Base-by-base conservation (phyloP, 768 basidiomycete genomes). In the Phanerodontia chrysosporium region DNA sequence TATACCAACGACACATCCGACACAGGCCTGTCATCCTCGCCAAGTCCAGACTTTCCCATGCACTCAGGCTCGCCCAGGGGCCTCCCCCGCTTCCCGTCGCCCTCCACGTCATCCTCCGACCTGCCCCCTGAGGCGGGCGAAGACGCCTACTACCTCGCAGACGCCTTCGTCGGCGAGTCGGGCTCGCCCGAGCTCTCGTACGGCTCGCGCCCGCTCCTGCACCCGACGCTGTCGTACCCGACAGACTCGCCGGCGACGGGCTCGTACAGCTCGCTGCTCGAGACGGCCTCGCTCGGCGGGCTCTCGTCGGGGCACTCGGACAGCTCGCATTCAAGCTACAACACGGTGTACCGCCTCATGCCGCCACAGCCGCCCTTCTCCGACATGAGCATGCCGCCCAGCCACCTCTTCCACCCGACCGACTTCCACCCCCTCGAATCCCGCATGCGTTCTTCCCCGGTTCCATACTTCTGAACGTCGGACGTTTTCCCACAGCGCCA, bases 371-470 rank as follows among this genome's bases (percentile, higher is more conserved):
- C 53, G 25, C 22, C 59, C 8, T 45, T 51, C 27, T 36, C 53
- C 0, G 59, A 60, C 53, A 60, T 56, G 27, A 29, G 35, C 5
- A 44, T 55, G 25, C 53, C 59, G 9, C 32, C 59, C 30, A 18
- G 46, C 22, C 32, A 27, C 35, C 25, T 60, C n/a, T 55, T 55
- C 24, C 30, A 44, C 21, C 28, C 28, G 21, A 18, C 53, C 28
- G 46, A 60, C 30, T 60, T 45, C 54, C 53, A 36, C 25, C 22
- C 48, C 10, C 24, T 55, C 22, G 59, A 56, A 14, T 25, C 45
- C 30, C 53, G 59, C 35, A 49, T 56, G 36, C 12, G 53, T 14
- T 59, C 59, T 12, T 59, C 59, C 8, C 59, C 53, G 22, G 54
- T 60, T 22, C 46, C 59, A 22, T 60, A 55, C 46, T 60, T 55